Base-by-base conservation (phyloP, 805 yeast species). In the Candida boleticola region DNA sequence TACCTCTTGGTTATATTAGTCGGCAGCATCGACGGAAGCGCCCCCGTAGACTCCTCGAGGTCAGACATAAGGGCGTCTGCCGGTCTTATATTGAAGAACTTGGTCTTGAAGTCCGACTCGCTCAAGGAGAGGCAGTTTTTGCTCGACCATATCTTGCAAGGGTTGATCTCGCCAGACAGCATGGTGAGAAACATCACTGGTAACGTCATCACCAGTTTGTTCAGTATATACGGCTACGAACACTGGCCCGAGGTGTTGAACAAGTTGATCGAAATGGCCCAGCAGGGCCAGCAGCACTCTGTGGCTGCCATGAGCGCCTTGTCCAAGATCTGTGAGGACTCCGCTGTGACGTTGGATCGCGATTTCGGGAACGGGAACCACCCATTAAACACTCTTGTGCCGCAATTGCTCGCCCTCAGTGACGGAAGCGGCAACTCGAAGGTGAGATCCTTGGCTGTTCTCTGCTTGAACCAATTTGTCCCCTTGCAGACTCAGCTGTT, bases 261-360 rank as follows among this genome's bases (percentile, higher is more conserved):
- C 2, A 82, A 78, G 49, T 68, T 92, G 37, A 61, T 90, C 50
- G 77, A 76, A 39, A 63, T 89, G 56, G 76, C 85, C 4, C 71
- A 74, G 31, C 74, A 71, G 10, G 71, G 77, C 22, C 54, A 57
- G n/a, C 55, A 68, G 0, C 53, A 60, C 30, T 55, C 52, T 36
- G 18, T 31, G 9, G 51, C 42, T n/a, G 86, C 95, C 1, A 77
- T 88, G 61, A 74, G 85, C 49, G 90, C 97, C 0, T 68, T 93
- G 46, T 73, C 85, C 29, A 89, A 90, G 60, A 85, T 93, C 39
- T 88, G 96, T 69, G 99, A 93, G 60, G 99, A 93, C 63, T 80
- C 87, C 21, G 80, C 82, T 6, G 67, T 69, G 36, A 63, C 76
- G 29, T 74, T 93, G 44, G 89, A 87, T 56, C 62, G 72, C 38